These are phyloP conservation scores for Fraxinus baroniana DNA, from an alignment of 305 asterid genomes.

Conservation along the genomic window DNA sequence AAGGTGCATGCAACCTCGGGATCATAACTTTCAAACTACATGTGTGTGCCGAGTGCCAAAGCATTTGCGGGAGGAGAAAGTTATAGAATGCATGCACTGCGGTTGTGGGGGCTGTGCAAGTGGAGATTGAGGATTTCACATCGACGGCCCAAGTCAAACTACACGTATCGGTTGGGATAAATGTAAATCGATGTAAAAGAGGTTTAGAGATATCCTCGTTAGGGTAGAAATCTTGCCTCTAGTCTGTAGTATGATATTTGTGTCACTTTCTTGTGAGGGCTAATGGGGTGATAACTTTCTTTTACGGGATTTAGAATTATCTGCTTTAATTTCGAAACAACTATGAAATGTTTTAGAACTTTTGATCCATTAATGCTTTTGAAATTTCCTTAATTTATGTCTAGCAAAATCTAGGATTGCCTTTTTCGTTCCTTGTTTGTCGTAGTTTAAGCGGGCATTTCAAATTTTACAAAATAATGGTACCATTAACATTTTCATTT, in stretches of 20 bases:
- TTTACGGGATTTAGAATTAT: not conserved
- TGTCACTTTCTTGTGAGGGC: not conserved
- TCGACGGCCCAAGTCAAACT: not conserved
- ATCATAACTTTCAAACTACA: conserved; percentile 87
- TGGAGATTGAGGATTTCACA: conserved; percentile 55
- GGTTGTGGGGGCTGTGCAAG: conserved; percentile 92
- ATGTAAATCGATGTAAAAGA: conserved; percentile 6
- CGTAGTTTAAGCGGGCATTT: no score
- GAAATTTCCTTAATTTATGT: not conserved
- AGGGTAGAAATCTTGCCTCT: conserved; percentile 2
- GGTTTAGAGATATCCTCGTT: not conserved
- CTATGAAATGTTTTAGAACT: not conserved
- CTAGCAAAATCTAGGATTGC: not conserved
- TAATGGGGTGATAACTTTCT: not conserved
- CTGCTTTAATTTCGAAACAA: not conserved
- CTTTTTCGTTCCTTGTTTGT: not conserved
- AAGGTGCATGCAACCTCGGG: conserved; percentile 91
- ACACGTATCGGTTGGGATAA: not conserved
- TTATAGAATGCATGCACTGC: conserved; percentile 84
- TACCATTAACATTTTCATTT: no score
- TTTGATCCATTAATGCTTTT: not conserved
- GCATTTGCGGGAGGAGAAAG: conserved; percentile 89
- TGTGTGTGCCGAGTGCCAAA: conserved; percentile 90
- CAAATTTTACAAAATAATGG: no score
- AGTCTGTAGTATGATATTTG: not conserved